A percentile compares a stretch with the other conserved stretches of the same genome.
Evolutionary conservation across 2,329 filamentous ascomycete species (phyloP).

Genomic region (Fusarium sp.): DNA sequence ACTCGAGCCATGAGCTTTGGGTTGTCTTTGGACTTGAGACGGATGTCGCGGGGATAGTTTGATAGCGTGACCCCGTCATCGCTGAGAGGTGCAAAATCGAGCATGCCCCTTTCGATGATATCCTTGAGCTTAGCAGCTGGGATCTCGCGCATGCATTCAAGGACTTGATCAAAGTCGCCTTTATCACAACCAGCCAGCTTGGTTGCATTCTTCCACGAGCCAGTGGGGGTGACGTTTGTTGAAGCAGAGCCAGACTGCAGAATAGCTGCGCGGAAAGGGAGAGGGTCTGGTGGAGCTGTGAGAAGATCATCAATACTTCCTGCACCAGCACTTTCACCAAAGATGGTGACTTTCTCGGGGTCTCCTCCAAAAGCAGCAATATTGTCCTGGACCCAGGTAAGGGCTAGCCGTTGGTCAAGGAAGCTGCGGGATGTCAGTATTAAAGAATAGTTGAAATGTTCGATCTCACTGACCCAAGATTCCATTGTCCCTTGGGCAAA

Average conservation of each 20-base stretch:
- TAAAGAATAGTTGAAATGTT: rapidly evolving
- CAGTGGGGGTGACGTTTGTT: neutral
- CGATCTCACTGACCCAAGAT: conserved; percentile 31
- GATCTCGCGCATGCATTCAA: conserved; percentile 40
- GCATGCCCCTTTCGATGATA: conserved; percentile 20
- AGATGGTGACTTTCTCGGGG: conserved; percentile 57
- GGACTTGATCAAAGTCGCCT: neutral
- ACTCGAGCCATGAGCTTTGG: conserved; percentile 32
- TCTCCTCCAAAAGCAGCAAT: conserved; percentile 60
- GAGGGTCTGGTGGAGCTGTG: conserved; percentile 38
- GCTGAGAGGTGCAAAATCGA: conserved; percentile 33
- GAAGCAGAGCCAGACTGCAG: conserved; percentile 38
- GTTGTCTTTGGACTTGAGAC: conserved; percentile 8
- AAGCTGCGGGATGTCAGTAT: neutral
- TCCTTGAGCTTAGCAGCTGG: conserved; percentile 28
- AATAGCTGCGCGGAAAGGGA: conserved; percentile 44
- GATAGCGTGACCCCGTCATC: conserved; percentile 39
- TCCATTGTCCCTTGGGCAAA: conserved; percentile 25
- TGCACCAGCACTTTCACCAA: conserved; percentile 63
- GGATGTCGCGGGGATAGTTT: conserved; percentile 16
- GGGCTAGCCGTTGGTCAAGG: conserved; percentile 54
- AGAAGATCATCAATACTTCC: conserved; percentile 60
- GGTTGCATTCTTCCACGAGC: conserved; percentile 29
- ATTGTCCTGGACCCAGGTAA: conserved; percentile 61
- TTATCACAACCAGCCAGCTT: conserved; percentile 17